Conservation (phyloP, 139 green algal species). For the Chlamydomonas urium region DNA sequence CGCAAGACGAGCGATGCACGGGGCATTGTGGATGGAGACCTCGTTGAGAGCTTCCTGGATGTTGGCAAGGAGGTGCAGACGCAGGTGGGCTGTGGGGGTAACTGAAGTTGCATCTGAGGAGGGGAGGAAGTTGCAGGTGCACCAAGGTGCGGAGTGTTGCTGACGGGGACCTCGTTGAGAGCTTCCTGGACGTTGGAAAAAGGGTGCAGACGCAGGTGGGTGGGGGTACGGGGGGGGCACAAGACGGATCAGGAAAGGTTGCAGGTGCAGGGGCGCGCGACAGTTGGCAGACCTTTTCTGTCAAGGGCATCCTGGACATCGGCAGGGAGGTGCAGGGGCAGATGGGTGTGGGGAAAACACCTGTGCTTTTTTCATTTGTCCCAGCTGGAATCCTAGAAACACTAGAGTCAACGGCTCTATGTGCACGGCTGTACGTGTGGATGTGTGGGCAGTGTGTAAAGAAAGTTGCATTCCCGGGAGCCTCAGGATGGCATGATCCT, state of each 20-base stretch:
- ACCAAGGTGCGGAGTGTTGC: not conserved
- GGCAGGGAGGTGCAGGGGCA: too few species aligned
- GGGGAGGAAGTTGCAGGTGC: not conserved
- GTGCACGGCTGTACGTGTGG: too few species aligned
- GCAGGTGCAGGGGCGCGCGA: too few species aligned
- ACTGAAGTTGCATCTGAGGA: not conserved
- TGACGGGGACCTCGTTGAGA: constrained; percentile 86
- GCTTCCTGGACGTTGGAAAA: constrained; percentile 72
- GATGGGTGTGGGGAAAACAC: too few species aligned
- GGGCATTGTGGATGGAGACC: constrained; percentile 92
- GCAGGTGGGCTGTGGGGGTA: constrained; percentile 22
- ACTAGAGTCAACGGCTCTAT: too few species aligned
- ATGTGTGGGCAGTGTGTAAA: too few species aligned
- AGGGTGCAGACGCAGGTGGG: constrained; percentile 2
- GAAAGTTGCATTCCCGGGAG: too few species aligned
- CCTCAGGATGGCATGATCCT: not conserved
- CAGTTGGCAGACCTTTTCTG: too few species aligned
- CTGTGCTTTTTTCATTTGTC: too few species aligned
- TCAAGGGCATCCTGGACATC: too few species aligned
- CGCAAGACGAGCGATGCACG: constrained; percentile 43
- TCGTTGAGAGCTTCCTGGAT: constrained; percentile 93
- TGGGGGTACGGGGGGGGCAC: not conserved
- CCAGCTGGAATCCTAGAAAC: too few species aligned
- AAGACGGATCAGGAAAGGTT: too few species aligned
- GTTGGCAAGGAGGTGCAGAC: constrained; percentile 46